phyloP scores from a whole-genome alignment of 2,329 filamentous ascomycete species.

The Colletotrichum salicis region DNA sequence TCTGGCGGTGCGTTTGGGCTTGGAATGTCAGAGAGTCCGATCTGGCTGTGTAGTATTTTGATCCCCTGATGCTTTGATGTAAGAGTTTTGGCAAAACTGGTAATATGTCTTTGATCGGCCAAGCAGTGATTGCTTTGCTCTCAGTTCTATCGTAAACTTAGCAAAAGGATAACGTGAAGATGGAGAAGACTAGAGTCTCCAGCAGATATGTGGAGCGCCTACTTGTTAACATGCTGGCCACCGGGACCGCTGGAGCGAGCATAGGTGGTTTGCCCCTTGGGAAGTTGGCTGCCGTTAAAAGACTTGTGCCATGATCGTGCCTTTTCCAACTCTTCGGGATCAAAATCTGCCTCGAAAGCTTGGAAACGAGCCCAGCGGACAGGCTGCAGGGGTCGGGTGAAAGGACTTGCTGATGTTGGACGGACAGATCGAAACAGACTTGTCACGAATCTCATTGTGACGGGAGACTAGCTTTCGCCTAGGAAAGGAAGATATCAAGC shows the following conservation, averaged over 20 bases:
- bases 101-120: constrained; percentile 59
- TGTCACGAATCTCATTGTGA: constrained; percentile 6
- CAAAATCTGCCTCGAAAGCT: constrained; percentile 61
- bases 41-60: constrained; percentile 63
- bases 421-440: not conserved
- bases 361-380: constrained; percentile 48
- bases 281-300: constrained; percentile 56
- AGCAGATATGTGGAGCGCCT: constrained; percentile 36
- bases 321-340: constrained; percentile 60
- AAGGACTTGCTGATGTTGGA: not conserved
- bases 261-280: constrained; percentile 63
- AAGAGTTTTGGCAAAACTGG: constrained; percentile 58
- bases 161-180: not conserved
- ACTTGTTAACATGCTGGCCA: constrained; percentile 73
- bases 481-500: not conserved
- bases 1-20: constrained; percentile 64
- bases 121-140: constrained; percentile 67
- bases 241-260: constrained; percentile 70
- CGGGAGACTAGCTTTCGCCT: not conserved
- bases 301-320: constrained; percentile 62
- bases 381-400: constrained; percentile 6
- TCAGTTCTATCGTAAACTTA: constrained; percentile 59
- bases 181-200: not conserved
- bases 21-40: constrained; percentile 66
- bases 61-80: constrained; percentile 57